A percentile compares a stretch with the other conserved stretches of the same genome.
Conservation (phyloP, 305 asterid species). For the Rubia tinctorum region DNA sequence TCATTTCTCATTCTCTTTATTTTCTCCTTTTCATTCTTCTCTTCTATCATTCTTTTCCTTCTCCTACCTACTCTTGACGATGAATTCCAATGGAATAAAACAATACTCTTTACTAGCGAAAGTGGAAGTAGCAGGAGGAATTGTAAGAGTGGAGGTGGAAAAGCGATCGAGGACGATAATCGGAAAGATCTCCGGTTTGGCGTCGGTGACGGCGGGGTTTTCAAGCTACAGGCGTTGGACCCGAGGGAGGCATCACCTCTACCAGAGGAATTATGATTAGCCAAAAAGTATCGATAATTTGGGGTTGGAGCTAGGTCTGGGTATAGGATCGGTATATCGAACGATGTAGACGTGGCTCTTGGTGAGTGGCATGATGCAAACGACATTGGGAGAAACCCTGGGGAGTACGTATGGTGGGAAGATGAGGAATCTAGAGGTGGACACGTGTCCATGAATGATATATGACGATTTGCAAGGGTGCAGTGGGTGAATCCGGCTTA, state of each 20-base stretch:
- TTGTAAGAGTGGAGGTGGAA: conserved; percentile 9
- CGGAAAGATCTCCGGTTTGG: conserved; percentile 10
- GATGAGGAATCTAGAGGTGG: conserved; percentile 32
- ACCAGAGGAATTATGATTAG: conserved; percentile 12
- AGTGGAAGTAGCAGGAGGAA: not conserved
- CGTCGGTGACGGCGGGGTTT: not conserved
- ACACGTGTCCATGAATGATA: conserved; percentile 36
- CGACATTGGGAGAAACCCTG: not conserved
- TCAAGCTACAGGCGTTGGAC: conserved; percentile 6
- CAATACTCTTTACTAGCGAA: not conserved
- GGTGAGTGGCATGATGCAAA: no score
- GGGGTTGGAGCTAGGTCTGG: not conserved
- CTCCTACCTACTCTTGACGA: no score
- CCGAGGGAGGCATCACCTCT: not conserved
- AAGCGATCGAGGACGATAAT: conserved; percentile 6
- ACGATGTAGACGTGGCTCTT: conserved; percentile 25
- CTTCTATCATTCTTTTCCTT: no score
- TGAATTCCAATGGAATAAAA: not conserved
- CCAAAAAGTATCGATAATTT: not conserved
- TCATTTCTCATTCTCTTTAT: no score
- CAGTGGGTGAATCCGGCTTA: conserved; percentile 40
- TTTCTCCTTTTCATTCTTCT: no score
- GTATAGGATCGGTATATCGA: conserved; percentile 19
- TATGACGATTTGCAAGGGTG: conserved; percentile 32
- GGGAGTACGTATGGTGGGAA: conserved; percentile 39